Evolutionary conservation across 2,329 filamentous ascomycete species (phyloP).

Genomic region (Talaromyces sp.): DNA sequence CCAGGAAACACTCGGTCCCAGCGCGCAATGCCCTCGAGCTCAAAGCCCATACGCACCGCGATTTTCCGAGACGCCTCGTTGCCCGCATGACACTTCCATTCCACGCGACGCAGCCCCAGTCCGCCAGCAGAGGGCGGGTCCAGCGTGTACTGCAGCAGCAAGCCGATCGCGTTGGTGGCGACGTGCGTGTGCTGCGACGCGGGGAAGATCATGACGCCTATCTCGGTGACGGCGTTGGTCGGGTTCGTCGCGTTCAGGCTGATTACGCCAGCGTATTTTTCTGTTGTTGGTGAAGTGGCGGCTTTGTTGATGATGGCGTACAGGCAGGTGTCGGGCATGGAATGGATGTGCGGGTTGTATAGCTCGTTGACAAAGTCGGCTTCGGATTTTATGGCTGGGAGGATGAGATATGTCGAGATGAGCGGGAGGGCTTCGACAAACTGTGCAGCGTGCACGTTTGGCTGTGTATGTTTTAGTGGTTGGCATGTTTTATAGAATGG

Average conservation of each 20-base stretch:
- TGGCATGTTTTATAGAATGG: background rate
- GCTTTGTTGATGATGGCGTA: constrained; percentile 12
- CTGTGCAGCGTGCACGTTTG: background rate
- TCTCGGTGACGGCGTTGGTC: constrained; percentile 10
- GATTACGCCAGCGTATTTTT: constrained; percentile 6
- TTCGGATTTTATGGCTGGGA: constrained; percentile 6
- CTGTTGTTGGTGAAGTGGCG: background rate
- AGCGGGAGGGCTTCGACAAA: constrained; percentile 2
- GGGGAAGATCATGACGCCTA: constrained; percentile 23
- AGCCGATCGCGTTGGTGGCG: constrained; percentile 27
- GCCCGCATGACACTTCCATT: constrained; percentile 21
- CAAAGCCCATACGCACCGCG: background rate
- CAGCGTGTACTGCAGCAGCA: constrained; percentile 28
- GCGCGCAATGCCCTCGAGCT: background rate
- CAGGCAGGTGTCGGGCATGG: constrained; percentile 1
- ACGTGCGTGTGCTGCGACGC: constrained; percentile 32
- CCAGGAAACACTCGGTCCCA: background rate
- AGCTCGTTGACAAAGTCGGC: constrained; percentile 9
- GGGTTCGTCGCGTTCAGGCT: constrained; percentile 3
- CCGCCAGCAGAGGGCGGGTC: constrained; percentile 16
- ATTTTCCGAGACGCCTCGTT: background rate
- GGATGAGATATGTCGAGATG: constrained; percentile 3
- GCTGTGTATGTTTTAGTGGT: background rate
- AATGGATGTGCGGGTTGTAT: background rate
- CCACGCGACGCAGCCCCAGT: constrained; percentile 24